A percentile compares a stretch with the other conserved stretches of the same genome.
phyloP scores from a whole-genome alignment of 2,329 filamentous ascomycete genomes.

The Ophiostoma sp. region DNA sequence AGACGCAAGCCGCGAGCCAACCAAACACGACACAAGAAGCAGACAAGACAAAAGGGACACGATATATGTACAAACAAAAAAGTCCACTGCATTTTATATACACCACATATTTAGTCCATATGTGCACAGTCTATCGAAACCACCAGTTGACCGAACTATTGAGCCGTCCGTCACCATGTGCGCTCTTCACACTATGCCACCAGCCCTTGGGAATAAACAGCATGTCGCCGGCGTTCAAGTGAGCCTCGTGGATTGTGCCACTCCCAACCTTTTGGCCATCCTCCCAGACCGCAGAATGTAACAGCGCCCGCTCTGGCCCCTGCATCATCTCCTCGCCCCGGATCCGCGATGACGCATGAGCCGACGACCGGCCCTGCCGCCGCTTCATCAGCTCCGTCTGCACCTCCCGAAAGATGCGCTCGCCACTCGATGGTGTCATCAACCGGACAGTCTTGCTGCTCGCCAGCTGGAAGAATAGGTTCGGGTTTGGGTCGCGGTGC shows the following conservation, averaged over 20 bases:
- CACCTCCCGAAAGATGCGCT: constrained; percentile 60
- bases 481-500: constrained; percentile 92
- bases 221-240: constrained; percentile 65
- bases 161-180: constrained; percentile 45
- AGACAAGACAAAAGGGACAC: background rate
- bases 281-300: constrained; percentile 72
- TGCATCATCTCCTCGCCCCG: constrained; percentile 90
- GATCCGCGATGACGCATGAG: constrained; percentile 47
- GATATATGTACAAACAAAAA: background rate
- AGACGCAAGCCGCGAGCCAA: background rate
- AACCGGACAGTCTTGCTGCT: constrained; percentile 73
- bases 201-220: constrained; percentile 80
- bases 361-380: background rate
- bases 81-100: constrained; percentile 1
- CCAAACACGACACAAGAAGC: background rate
- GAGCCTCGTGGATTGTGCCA: constrained; percentile 50
- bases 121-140: constrained; percentile 56
- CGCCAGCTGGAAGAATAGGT: constrained; percentile 82
- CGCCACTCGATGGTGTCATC: constrained; percentile 64
- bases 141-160: constrained; percentile 69
- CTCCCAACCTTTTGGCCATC: constrained; percentile 17
- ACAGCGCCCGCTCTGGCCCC: constrained; percentile 64
- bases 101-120: no score
- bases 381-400: constrained; percentile 43
- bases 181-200: constrained; percentile 81